Evolutionary conservation across 2,329 filamentous ascomycete species (phyloP).

Genomic region (Falciphora oryzae): DNA sequence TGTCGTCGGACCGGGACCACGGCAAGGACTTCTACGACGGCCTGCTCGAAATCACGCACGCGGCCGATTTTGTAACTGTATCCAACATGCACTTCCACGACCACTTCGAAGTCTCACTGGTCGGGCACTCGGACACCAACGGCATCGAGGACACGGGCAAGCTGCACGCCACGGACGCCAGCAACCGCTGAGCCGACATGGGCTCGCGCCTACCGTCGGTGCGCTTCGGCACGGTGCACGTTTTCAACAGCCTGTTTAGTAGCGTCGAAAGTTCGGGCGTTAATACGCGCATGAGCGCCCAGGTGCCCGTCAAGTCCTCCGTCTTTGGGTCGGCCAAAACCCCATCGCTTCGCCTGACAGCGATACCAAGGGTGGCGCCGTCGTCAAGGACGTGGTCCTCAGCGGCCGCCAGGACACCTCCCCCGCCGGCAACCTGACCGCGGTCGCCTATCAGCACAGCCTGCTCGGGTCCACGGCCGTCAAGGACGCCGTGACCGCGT

Average conservation of each 20-base stretch:
- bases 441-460: constrained; percentile 48
- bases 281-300: constrained; percentile 50
- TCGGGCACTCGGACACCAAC: constrained; percentile 57
- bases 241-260: constrained; percentile 44
- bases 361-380: constrained; percentile 34
- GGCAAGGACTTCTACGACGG: constrained; percentile 69
- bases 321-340: constrained; percentile 37
- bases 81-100: constrained; percentile 38
- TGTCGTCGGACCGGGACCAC: constrained; percentile 51
- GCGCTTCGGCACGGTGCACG: constrained; percentile 61
- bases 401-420: constrained; percentile 42
- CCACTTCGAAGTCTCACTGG: constrained; percentile 51
- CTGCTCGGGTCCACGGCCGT: constrained; percentile 43
- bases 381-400: constrained; percentile 34
- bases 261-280: constrained; percentile 37
- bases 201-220: constrained; percentile 58
- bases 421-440: constrained; percentile 40
- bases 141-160: constrained; percentile 52
- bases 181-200: constrained; percentile 61
- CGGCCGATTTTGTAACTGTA: constrained; percentile 53
- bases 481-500: constrained; percentile 33
- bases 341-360: constrained; percentile 16
- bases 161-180: constrained; percentile 58
- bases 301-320: constrained; percentile 53
- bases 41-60: constrained; percentile 58